Percentiles rank a stretch among this genome's conserved stretches.
Evolutionary conservation across 169 alveolate genomes (phyloP).

Genomic region (Amoebophrya sp.): DNA sequence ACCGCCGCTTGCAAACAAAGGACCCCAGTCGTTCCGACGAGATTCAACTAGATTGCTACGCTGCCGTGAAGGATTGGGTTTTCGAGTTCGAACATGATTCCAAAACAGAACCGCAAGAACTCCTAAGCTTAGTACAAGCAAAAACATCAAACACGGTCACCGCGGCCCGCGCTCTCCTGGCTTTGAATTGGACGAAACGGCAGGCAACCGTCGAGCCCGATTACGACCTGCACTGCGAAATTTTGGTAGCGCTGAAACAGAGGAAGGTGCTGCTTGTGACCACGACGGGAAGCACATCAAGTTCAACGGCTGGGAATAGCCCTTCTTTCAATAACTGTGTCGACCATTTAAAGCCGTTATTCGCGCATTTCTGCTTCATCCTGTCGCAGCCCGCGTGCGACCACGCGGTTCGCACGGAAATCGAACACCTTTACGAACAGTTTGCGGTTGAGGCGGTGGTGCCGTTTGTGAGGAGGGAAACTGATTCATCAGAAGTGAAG

Average conservation of each 20-base stretch:
- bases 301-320: too few species aligned
- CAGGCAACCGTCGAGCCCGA: conserved; percentile 10
- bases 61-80: neutral
- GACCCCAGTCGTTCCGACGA: neutral
- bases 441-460: neutral
- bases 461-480: neutral
- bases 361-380: neutral
- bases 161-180: neutral
- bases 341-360: neutral
- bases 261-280: too few species aligned
- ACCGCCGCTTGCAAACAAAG: too few species aligned
- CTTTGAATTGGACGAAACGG: neutral
- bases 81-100: neutral
- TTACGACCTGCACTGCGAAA: neutral
- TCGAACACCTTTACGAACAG: neutral
- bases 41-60: neutral
- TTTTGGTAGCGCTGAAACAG: neutral
- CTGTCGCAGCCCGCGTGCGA: neutral
- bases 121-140: too few species aligned
- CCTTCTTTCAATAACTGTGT: too few species aligned
- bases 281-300: too few species aligned
- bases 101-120: too few species aligned
- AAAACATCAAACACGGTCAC: neutral
- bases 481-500: neutral
- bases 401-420: neutral